phyloP scores from a whole-genome alignment of 2,329 filamentous ascomycete genomes.

The Paramyrothecium roridum region DNA sequence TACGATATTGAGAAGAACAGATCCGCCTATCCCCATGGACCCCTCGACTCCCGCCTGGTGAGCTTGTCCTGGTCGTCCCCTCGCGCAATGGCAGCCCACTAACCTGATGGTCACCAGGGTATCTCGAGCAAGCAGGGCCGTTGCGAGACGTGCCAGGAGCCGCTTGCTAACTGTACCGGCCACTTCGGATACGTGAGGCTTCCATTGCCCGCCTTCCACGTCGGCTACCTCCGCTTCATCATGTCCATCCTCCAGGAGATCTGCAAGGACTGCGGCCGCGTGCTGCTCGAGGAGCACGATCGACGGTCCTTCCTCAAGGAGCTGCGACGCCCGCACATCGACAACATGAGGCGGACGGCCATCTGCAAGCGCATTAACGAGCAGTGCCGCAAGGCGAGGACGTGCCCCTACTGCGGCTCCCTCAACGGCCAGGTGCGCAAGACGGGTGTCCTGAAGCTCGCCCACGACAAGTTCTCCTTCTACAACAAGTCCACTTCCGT shows the following conservation, averaged over 20 bases:
- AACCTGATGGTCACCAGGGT: conserved; percentile 43
- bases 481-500: conserved; percentile 86
- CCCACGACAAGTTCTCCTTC: conserved; percentile 86
- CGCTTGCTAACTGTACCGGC: conserved; percentile 81
- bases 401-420: conserved; percentile 75
- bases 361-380: conserved; percentile 87
- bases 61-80: conserved; percentile 8
- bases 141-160: conserved; percentile 81
- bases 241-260: conserved; percentile 91
- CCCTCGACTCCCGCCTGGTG: conserved; percentile 78
- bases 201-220: conserved; percentile 89
- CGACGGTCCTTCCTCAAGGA: conserved; percentile 75
- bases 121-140: conserved; percentile 78
- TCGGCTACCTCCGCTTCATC: conserved; percentile 92
- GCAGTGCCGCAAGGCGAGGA: conserved; percentile 82
- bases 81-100: not conserved
- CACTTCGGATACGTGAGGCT: conserved; percentile 94
- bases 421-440: conserved; percentile 93
- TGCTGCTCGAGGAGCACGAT: conserved; percentile 79
- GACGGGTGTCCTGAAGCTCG: conserved; percentile 85
- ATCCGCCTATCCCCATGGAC: conserved; percentile 74
- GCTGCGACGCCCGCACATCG: conserved; percentile 75
- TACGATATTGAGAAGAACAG: conserved; percentile 85
- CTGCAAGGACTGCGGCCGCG: conserved; percentile 88
- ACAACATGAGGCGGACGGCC: conserved; percentile 79